These are phyloP conservation scores for Lactarius sanguifluus DNA, from an alignment of 768 basidiomycete genomes.

Conservation along the genomic window DNA sequence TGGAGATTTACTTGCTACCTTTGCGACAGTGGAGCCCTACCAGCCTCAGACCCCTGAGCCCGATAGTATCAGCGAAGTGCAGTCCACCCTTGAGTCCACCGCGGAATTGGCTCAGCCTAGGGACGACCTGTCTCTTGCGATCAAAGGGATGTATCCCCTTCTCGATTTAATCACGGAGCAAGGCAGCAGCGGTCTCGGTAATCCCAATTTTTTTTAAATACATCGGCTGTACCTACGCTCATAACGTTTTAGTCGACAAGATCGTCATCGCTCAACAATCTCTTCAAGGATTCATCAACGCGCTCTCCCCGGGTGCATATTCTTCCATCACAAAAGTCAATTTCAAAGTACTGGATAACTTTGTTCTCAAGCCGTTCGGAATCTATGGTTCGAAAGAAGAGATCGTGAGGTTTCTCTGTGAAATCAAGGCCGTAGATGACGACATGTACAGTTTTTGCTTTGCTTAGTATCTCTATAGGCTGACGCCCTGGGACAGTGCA, in stretches of 20 bases:
- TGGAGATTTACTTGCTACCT: background rate
- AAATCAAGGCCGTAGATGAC: constrained; percentile 41
- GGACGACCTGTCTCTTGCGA: constrained; percentile 21
- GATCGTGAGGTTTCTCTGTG: constrained; percentile 47
- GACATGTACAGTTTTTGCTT: constrained; percentile 38
- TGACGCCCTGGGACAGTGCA: constrained; percentile 24
- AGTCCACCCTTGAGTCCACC: background rate
- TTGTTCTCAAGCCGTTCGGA: constrained; percentile 50
- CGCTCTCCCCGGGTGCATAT: constrained; percentile 51
- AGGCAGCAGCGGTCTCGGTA: constrained; percentile 53
- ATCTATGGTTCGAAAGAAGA: constrained; percentile 56
- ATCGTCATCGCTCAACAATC: constrained; percentile 58
- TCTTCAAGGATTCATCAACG: constrained; percentile 49
- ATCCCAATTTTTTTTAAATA: constrained; percentile 13
- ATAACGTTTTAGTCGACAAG: constrained; percentile 50
- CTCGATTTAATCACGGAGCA: constrained; percentile 54
- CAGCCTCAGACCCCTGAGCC: background rate
- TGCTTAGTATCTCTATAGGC: background rate
- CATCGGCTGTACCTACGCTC: background rate
- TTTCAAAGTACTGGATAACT: constrained; percentile 51
- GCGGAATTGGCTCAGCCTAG: background rate
- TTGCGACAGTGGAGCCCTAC: background rate
- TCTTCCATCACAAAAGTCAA: constrained; percentile 54
- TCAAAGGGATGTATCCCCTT: constrained; percentile 53
- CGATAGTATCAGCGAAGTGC: background rate